Percentiles rank a stretch among this genome's conserved stretches.
These are phyloP conservation scores for Coemansia sp. DNA, from an alignment of 192 early-diverging fungal genomes.

Conservation along the genomic window DNA sequence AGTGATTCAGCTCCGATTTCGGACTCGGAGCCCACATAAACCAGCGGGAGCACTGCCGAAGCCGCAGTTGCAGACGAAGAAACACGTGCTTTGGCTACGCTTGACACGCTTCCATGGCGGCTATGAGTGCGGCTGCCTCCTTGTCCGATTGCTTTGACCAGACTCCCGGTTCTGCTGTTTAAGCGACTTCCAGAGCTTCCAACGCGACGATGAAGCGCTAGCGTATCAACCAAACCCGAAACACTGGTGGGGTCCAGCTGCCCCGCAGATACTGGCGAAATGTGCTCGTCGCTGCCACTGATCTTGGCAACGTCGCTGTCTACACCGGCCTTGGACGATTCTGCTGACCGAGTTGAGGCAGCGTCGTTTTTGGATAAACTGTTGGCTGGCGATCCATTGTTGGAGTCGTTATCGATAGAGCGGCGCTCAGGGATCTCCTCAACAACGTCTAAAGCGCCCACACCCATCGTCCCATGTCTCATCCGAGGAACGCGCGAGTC, in stretches of 20 bases:
- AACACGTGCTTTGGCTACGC: slow-evolving; percentile 7
- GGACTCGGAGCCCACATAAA: background rate
- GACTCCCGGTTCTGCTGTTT: slow-evolving; percentile 30
- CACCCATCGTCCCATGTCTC: slow-evolving; percentile 29
- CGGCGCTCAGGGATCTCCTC: slow-evolving; percentile 27
- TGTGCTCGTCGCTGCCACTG: background rate
- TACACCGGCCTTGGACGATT: background rate
- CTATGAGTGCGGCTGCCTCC: slow-evolving; percentile 35
- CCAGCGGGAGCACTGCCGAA: slow-evolving; percentile 1
- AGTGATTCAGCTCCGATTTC: background rate
- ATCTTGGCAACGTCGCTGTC: background rate
- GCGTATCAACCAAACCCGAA: slow-evolving; percentile 12
- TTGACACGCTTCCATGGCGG: slow-evolving; percentile 38
- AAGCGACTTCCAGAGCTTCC: slow-evolving; percentile 18
- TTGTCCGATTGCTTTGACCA: slow-evolving; percentile 17
- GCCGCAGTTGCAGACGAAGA: slow-evolving; percentile 10
- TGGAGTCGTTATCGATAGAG: slow-evolving; percentile 13
- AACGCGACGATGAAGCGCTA: slow-evolving; percentile 11
- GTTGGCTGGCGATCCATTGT: background rate
- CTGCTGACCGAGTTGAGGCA: background rate
- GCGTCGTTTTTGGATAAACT: background rate
- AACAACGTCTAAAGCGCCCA: slow-evolving; percentile 21
- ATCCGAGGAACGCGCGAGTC: slow-evolving; percentile 11
- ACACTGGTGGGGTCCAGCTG: background rate
- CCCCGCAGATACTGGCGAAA: background rate